Percentiles rank a stretch among this genome's conserved stretches.
Conservation (phyloP, 73 alveolate genomes). For the Durusdinium trenchii region DNA sequence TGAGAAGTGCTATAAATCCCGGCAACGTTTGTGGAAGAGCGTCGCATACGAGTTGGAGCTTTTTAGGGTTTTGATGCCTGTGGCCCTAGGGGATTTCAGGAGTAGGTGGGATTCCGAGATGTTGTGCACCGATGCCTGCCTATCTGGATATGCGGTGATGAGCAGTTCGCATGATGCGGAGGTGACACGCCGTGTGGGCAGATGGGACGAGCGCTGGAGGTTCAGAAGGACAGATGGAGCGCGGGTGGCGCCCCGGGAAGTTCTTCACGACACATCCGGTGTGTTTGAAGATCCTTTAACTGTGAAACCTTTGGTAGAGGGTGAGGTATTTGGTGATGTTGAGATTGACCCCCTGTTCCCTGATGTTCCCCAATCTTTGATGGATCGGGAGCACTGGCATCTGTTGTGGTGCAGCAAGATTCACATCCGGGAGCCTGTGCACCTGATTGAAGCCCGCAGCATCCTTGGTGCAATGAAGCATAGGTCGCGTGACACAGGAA, state of each 20-base stretch:
- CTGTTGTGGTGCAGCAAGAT: neutral
- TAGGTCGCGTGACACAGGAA: neutral
- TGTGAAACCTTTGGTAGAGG: neutral
- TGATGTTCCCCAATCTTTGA: neutral
- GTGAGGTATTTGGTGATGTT: neutral
- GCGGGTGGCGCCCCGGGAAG: neutral
- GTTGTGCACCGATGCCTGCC: neutral
- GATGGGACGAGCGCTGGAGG: slow-evolving; percentile 14
- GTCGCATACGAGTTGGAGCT: neutral
- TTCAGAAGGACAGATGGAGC: neutral
- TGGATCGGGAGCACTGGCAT: neutral
- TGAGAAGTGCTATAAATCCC: neutral
- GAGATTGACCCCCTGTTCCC: neutral
- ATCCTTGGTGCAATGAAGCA: neutral
- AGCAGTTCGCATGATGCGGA: neutral
- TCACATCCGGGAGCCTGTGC: neutral
- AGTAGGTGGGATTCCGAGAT: neutral
- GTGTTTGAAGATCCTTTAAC: neutral
- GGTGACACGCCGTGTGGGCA: neutral
- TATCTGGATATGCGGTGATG: neutral
- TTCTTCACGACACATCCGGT: neutral
- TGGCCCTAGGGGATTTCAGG: neutral
- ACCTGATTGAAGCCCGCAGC: neutral
- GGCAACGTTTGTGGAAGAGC: neutral
- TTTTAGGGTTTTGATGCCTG: neutral